Conservation (phyloP, 768 basidiomycete species). For the Kwoniella mangroviensis region DNA sequence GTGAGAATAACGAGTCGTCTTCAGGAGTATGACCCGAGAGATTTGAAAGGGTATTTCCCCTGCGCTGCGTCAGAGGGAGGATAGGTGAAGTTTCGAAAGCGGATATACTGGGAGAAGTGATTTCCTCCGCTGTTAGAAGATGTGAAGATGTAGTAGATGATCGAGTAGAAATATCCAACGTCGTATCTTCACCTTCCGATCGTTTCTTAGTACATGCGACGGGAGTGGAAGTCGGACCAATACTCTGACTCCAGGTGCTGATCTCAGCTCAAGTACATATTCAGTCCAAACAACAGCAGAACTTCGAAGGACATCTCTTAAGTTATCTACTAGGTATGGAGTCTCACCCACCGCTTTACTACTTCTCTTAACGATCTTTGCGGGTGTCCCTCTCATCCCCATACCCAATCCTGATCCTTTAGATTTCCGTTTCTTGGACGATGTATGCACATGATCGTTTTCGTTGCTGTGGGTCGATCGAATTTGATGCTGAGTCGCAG, state of each 20-base stretch:
- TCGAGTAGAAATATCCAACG: not conserved
- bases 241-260: conserved; percentile 12
- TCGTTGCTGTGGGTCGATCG: not conserved
- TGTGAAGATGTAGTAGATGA: not conserved
- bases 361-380: conserved; percentile 22
- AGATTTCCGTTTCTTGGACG: not conserved
- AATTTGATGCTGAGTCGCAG: not conserved
- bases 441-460: not conserved
- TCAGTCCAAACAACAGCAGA: too few species aligned
- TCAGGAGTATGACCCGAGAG: not conserved
- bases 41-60: not conserved
- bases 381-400: conserved; percentile 45
- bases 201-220: not conserved
- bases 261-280: conserved; percentile 12
- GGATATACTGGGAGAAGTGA: conserved; percentile 14
- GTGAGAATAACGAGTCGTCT: not conserved
- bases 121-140: conserved; percentile 8
- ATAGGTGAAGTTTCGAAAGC: conserved; percentile 7
- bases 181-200: too few species aligned
- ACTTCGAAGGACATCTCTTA: too few species aligned
- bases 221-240: conserved; percentile 25
- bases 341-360: conserved; percentile 15
- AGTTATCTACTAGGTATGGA: not conserved
- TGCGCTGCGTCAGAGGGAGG: not conserved
- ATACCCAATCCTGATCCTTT: conserved; percentile 30